phyloP scores from a whole-genome alignment of 2,329 filamentous ascomycete species.

The Knufia fluminis region DNA sequence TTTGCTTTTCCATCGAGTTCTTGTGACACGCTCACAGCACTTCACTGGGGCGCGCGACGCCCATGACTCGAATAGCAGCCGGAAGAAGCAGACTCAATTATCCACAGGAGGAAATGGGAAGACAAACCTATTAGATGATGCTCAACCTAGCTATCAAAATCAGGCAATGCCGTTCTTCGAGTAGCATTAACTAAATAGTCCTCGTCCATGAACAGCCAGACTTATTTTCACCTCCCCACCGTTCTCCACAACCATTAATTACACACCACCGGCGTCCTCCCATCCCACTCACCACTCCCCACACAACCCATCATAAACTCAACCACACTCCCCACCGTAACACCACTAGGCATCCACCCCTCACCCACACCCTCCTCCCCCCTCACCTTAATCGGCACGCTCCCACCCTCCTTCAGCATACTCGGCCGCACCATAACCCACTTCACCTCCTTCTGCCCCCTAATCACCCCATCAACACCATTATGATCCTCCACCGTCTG shows the following conservation, averaged over 20 bases:
- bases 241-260: too few relatives aligned
- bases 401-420: conserved; percentile 35
- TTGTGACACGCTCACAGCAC: neutral
- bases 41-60: too few relatives aligned
- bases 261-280: conserved; percentile 39
- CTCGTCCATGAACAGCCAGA: too few relatives aligned
- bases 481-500: conserved; percentile 42
- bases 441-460: conserved; percentile 25
- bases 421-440: conserved; percentile 40
- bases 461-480: conserved; percentile 36
- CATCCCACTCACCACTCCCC: conserved; percentile 35
- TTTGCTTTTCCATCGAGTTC: neutral
- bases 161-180: too few relatives aligned
- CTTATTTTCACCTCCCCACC: too few relatives aligned
- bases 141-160: too few relatives aligned
- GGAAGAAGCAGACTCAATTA: neutral
- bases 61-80: neutral
- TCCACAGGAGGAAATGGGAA: neutral
- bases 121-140: neutral
- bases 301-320: conserved; percentile 38
- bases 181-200: too few relatives aligned
- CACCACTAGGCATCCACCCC: conserved; percentile 31
- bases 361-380: conserved; percentile 36
- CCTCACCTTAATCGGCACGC: conserved; percentile 31
- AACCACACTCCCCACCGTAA: conserved; percentile 35